Percentiles rank a stretch among this genome's conserved stretches.
Evolutionary conservation across 1,139 yeast genomes (phyloP).

Genomic region (Zhuliangozyma blackwelliae): DNA sequence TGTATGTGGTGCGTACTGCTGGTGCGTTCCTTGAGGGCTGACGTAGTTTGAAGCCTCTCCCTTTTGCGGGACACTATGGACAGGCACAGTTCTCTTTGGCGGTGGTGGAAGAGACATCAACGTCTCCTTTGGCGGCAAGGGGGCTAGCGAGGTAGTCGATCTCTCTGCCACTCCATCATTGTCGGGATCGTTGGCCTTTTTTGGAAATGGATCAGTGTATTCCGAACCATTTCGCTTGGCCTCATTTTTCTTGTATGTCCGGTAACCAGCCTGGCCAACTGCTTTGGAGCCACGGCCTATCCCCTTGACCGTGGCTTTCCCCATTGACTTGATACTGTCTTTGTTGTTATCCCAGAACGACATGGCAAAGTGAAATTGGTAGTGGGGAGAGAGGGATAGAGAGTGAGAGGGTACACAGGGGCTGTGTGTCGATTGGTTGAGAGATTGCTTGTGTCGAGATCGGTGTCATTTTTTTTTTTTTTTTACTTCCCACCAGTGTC

Average conservation of each 20-base stretch:
- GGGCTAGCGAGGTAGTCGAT: slow-evolving; percentile 3
- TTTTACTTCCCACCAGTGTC: no score
- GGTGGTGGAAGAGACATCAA: slow-evolving; percentile 34
- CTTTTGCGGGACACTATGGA: slow-evolving; percentile 9
- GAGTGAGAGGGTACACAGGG: not conserved
- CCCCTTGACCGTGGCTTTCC: slow-evolving; percentile 43
- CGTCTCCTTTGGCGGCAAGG: slow-evolving; percentile 18
- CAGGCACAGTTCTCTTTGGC: slow-evolving; percentile 30
- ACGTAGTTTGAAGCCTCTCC: slow-evolving; percentile 10
- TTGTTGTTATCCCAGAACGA: slow-evolving; percentile 56
- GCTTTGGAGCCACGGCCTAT: slow-evolving; percentile 49
- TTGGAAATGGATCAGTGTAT: slow-evolving; percentile 9
- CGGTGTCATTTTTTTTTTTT: no score
- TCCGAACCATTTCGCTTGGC: slow-evolving; percentile 20
- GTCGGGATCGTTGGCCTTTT: slow-evolving; percentile 5
- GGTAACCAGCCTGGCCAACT: slow-evolving; percentile 45
- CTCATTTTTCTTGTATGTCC: slow-evolving; percentile 42
- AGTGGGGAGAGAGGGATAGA: not conserved
- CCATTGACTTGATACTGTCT: slow-evolving; percentile 44
- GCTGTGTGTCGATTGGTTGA: no score
- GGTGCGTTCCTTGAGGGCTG: not conserved
- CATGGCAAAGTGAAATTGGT: slow-evolving; percentile 11
- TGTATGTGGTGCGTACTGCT: no score
- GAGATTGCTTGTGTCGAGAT: no score
- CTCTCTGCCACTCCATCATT: not conserved